Base-by-base conservation (phyloP, 805 yeast genomes). In the Wickerhamomyces queroliae region DNA sequence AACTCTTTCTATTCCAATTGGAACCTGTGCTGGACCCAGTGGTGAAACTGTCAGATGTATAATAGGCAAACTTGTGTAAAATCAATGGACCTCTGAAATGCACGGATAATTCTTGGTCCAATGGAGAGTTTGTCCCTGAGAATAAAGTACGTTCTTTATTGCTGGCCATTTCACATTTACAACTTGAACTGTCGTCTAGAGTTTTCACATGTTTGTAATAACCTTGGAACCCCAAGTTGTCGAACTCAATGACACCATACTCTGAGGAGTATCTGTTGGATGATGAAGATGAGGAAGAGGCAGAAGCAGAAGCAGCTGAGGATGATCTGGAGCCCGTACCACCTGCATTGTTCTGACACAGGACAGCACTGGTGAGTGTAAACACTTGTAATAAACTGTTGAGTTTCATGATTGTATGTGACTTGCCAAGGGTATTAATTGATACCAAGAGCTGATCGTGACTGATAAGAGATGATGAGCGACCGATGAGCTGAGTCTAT, bases 81-180 rank as follows among this genome's bases (percentile, higher is more conserved):
- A 70, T 63, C 43, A 83, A 56, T 9, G 93, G 93, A 33, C 93
- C 93, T 63, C 93, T 73, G 58, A 83, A 76, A 56, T 83, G 93
- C 13, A 83, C 87, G 4, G 88, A 78, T 20, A 83, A 66, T 55
- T 78, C 89, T 48, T 73, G 80, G 55, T 81, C 64, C 29, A 83
- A 55, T 7, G 93, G 93, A 21, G 88, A 62, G 52, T 80, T 75
- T 18, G 74, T 41, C 19, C 91, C 91, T 9, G 70, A 61, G 47
- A 78, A 77, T 5, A 52, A 22, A 2, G 67, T 61, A 42, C 63
- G 56, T n/a, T 61, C 56, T 5, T 46, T 42, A 41, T 68, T 61
- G 26, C 66, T 47, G 23, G 59, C 63, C 52, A 83, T 72, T 9
- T 70, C 53, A 60, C 85, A 79, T 4, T 61, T 49, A 35, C 69